phyloP scores from a whole-genome alignment of 805 yeast species.

The Candida anglica region DNA sequence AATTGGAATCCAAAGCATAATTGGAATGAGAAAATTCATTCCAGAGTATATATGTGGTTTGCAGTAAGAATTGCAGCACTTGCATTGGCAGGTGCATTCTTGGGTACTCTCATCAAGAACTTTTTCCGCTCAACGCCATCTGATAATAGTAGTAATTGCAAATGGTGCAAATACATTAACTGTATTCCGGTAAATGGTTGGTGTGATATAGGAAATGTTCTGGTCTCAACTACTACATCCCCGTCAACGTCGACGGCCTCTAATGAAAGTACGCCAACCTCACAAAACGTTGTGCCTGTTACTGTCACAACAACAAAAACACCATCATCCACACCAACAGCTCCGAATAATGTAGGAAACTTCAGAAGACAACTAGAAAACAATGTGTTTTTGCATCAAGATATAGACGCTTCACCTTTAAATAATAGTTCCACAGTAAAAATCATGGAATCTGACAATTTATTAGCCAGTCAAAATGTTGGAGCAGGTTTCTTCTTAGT shows the following conservation, averaged over 20 bases:
- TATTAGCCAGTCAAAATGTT: too few species aligned
- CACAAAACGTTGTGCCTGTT: too few species aligned
- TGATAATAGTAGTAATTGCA: slow-evolving; percentile 49
- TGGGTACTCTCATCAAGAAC: slow-evolving; percentile 45
- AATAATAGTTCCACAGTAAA: too few species aligned
- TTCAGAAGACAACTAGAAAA: too few species aligned
- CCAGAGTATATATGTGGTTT: slow-evolving; percentile 50
- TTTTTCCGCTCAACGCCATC: slow-evolving; percentile 31
- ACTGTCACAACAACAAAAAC: slow-evolving; percentile 6
- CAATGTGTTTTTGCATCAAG: too few species aligned
- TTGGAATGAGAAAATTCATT: slow-evolving; percentile 28
- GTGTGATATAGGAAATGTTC: slow-evolving; percentile 52
- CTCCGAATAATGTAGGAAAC: too few species aligned
- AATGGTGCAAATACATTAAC: slow-evolving; percentile 71
- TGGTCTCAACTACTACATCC: too few species aligned
- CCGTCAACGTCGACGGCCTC: too few species aligned
- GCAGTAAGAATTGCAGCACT: slow-evolving; percentile 41
- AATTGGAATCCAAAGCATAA: slow-evolving; percentile 39
- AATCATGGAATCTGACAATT: too few species aligned
- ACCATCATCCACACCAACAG: slow-evolving; percentile 9
- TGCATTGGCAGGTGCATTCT: slow-evolving; percentile 46
- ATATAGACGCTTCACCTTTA: too few species aligned
- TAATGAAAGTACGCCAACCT: too few species aligned
- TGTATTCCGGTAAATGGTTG: slow-evolving; percentile 69
- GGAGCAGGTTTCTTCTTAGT: slow-evolving; percentile 16